Evolutionary conservation across 2,329 filamentous ascomycete genomes (phyloP), one percentile per base, ranked within the genome.

Genomic region (Ophiocordyceps camponoti-floridani): DNA sequence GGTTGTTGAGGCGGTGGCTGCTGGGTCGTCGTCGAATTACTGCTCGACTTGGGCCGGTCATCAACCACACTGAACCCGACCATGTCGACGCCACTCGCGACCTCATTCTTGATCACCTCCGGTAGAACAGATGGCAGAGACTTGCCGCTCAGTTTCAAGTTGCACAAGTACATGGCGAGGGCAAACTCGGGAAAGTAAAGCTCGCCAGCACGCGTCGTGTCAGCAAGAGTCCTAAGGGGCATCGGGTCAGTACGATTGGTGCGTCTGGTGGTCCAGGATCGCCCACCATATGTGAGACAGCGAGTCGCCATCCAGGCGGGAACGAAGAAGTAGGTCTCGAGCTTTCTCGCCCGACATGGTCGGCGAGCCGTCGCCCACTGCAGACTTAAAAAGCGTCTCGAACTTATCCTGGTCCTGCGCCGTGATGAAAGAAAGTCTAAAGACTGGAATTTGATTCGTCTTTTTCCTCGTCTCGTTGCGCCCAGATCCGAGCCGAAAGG

Each of bases 81-180:
- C 46, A 98, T 98, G 58, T 98, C 91, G 38, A 98, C 91, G 88
- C 98, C 96, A 63, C 91, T 94, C 4, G 89, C 96, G 16, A 98
- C 91, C 62, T 98, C 91, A 55, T 98, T 98, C 66, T 79, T 83
- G 51, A 98, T 80, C 47, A 77, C 82, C 30, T 95, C 87, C 0
- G 91, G 91, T 10, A 98, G 70, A 6, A 58, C 62, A 2, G 70
- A 57, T 0, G 91, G 91, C 23, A 98, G 63, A 1, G 79, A 69
- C 62, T 94, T 94, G 47, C 87, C 86, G 1, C 85, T 91, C 47
- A 96, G 70, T 60, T 82, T 91, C 52, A 98, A 59, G 58, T 96
- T 98, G 70, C 91, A 98, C 30, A 98, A 76, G 55, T 98, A 98
- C 91, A 98, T 96, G 49, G 91, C 85, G 47, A 98, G 70, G 8